Evolutionary conservation across 2,329 filamentous ascomycete species (phyloP).

Genomic region (Colletotrichum sp.): DNA sequence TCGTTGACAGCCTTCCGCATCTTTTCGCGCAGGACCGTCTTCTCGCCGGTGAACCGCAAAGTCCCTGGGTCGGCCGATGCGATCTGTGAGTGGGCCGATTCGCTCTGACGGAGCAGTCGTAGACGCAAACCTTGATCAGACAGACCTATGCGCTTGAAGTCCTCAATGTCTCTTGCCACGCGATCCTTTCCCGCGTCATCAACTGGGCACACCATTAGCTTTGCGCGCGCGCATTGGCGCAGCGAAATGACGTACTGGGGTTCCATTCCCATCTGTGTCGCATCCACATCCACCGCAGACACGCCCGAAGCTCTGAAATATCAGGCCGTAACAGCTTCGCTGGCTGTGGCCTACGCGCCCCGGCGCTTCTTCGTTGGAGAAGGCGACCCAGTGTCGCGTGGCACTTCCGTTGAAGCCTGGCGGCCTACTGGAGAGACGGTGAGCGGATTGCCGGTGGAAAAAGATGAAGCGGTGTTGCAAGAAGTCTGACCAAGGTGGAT

Average conservation of each 20-base stretch:
- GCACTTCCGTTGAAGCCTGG: no score
- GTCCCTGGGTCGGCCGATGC: not conserved
- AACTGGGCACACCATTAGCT: conserved; percentile 7
- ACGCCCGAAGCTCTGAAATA: conserved; percentile 74
- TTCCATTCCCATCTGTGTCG: conserved; percentile 86
- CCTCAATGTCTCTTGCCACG: not conserved
- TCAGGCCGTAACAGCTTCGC: no score
- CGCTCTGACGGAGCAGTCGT: not conserved
- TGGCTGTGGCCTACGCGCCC: no score
- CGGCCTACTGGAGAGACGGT: no score
- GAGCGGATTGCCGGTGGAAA: no score
- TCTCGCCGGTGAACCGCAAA: conserved; percentile 61
- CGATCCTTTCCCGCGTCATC: conserved; percentile 5
- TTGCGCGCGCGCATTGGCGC: not conserved
- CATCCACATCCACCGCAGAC: conserved; percentile 90
- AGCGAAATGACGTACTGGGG: conserved; percentile 38
- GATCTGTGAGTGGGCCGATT: not conserved
- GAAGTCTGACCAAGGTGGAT: no score
- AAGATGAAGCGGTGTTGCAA: no score
- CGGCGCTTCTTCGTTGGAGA: no score
- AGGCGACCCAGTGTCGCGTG: no score
- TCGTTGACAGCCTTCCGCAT: conserved; percentile 62
- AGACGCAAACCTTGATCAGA: conserved; percentile 24
- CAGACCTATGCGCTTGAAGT: conserved; percentile 22
- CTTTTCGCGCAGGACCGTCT: conserved; percentile 54